Evolutionary conservation across 352 stramenopile genomes (phyloP).

Genomic region (Phytophthora ohioensis): DNA sequence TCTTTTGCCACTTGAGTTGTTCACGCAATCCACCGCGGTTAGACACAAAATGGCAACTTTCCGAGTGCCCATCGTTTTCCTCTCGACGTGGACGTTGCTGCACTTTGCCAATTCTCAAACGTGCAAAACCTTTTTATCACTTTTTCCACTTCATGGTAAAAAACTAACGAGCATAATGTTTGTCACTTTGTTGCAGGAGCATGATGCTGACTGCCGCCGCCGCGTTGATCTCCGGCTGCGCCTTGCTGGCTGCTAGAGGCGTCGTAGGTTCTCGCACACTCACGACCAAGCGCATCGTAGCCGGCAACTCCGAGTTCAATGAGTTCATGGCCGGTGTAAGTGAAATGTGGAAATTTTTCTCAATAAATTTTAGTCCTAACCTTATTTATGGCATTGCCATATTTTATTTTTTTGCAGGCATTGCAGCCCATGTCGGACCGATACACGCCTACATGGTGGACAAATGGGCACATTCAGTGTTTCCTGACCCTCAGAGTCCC

Average conservation of each 20-base stretch:
- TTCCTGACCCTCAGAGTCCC: slow-evolving; percentile 63
- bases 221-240: slow-evolving; percentile 41
- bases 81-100: slow-evolving; percentile 22
- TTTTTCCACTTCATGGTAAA: not conserved
- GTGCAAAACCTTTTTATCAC: slow-evolving; percentile 1
- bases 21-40: slow-evolving; percentile 12
- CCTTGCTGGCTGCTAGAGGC: slow-evolving; percentile 36
- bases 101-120: slow-evolving; percentile 25
- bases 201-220: slow-evolving; percentile 39
- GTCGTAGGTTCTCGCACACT: slow-evolving; percentile 16
- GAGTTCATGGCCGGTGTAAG: slow-evolving; percentile 64
- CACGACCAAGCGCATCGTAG: slow-evolving; percentile 61
- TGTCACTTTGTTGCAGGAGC: slow-evolving; percentile 22
- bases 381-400: slow-evolving; percentile 13
- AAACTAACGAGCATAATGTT: slow-evolving; percentile 11
- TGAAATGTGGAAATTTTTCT: slow-evolving; percentile 19
- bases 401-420: slow-evolving; percentile 33
- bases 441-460: slow-evolving; percentile 82
- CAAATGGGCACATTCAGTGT: slow-evolving; percentile 78
- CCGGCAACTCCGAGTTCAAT: slow-evolving; percentile 72
- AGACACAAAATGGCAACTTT: slow-evolving; percentile 16
- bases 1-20: not conserved
- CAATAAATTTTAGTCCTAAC: slow-evolving; percentile 3
- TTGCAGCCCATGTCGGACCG: slow-evolving; percentile 59
- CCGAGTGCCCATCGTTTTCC: slow-evolving; percentile 1